Conservation (phyloP, 306 rosid species). For the Quercus robur region DNA sequence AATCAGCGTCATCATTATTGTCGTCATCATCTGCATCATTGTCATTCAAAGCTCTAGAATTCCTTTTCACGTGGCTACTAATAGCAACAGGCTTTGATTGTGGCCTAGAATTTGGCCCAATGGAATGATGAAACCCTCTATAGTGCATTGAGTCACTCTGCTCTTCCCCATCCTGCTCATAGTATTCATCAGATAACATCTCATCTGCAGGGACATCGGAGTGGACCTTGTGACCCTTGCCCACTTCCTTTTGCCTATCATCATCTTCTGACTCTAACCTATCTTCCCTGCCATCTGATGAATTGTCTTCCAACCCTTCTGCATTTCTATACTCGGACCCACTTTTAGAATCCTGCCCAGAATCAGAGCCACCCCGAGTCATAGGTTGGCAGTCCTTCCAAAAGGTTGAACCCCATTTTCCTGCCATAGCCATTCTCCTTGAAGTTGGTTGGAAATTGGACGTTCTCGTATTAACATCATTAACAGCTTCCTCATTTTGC, state of each 20-base stretch:
- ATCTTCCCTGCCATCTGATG: conserved; percentile 63
- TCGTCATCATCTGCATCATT: conserved; percentile 31
- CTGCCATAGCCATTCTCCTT: conserved; percentile 58
- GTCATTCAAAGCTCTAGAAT: conserved; percentile 53
- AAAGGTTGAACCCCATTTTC: conserved; percentile 96
- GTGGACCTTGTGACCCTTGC: conserved; percentile 64
- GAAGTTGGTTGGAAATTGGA: conserved; percentile 56
- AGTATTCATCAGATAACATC: conserved; percentile 97
- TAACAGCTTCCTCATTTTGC: conserved; percentile 54
- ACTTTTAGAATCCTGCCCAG: conserved; percentile 78
- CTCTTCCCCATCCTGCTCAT: conserved; percentile 95
- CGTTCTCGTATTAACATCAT: conserved; percentile 46
- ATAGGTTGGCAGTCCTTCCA: conserved; percentile 95
- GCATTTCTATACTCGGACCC: conserved; percentile 62
- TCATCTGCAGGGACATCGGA: conserved; percentile 89
- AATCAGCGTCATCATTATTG: conserved; percentile 62
- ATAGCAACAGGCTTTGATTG: conserved; percentile 43
- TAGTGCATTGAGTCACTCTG: conserved; percentile 64
- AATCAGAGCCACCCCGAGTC: conserved; percentile 70
- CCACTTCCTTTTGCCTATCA: conserved; percentile 49
- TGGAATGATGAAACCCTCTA: conserved; percentile 43
- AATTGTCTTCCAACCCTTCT: conserved; percentile 69
- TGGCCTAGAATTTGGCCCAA: conserved; percentile 59
- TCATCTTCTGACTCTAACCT: conserved; percentile 82
- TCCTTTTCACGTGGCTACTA: conserved; percentile 40